Evolutionary conservation across 495 filamentous ascomycete genomes (phyloP).

Genomic region (Cenococcum geophilum): DNA sequence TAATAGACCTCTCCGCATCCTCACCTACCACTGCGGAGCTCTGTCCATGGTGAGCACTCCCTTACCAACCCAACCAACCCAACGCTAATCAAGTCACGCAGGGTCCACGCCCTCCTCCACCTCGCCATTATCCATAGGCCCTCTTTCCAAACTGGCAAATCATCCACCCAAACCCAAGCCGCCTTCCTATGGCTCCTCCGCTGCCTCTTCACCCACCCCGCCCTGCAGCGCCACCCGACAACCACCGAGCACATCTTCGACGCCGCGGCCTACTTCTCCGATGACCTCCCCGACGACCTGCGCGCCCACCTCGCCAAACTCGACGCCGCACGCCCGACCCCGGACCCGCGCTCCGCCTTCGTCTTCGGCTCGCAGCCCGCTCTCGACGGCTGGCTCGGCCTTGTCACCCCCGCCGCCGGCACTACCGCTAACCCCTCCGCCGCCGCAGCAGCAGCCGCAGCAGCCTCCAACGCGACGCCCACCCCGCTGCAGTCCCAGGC

Average conservation of each 20-base stretch:
- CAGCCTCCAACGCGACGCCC: background rate
- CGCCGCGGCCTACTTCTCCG: conserved; percentile 22
- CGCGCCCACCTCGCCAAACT: conserved; percentile 22
- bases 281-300: conserved; percentile 28
- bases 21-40: background rate
- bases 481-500: conserved; percentile 5
- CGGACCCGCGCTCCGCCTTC: conserved; percentile 30
- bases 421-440: too few relatives aligned
- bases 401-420: conserved; percentile 13
- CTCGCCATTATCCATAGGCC: conserved; percentile 18
- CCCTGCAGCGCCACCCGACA: conserved; percentile 3
- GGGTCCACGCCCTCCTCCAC: conserved; percentile 31
- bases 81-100: conserved; percentile 11
- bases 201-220: conserved; percentile 19
- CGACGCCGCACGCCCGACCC: conserved; percentile 7
- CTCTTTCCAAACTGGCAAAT: conserved; percentile 9
- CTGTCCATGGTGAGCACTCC: conserved; percentile 17
- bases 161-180: conserved; percentile 9
- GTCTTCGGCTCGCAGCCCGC: conserved; percentile 28
- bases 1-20: background rate
- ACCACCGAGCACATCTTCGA: conserved; percentile 26
- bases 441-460: too few relatives aligned
- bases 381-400: conserved; percentile 33
- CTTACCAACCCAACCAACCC: background rate
- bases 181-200: conserved; percentile 24